Evolutionary conservation across 73 alveolate genomes (phyloP), one percentile per base, ranked within the genome.

Genomic region (Paramecium sonneborni): DNA sequence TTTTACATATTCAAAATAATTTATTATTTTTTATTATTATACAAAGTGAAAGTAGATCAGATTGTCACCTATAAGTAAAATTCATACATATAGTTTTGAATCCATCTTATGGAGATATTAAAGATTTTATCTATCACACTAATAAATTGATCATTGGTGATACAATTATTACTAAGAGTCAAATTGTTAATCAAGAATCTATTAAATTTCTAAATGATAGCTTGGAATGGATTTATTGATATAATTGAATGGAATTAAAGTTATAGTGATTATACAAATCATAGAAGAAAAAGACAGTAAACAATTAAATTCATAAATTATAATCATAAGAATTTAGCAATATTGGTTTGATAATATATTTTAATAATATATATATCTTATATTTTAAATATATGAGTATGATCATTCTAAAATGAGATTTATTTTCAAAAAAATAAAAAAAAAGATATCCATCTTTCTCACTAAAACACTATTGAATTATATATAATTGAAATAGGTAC

Each of bases 331-430:
- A 56, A 86, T 57, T 86, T 57, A 21, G 70, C 23, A 23, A 62
- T 72, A 62, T 56, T 18, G 23, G 44, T 86, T 62, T 86, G 79
- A 21, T 86, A 58, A 93, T 57, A 85, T 28, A 41, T 84, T 92
- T 91, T 92, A 67, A 72, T 91, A 85, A 92, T 62, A 24, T 76
- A 24, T 46, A 26, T 11, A 76, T 34, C 35, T 89, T 74, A 12
- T 88, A 93, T 4, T 88, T 68, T 12, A 93, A 86, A 14, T 86
- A 67, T 15, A 95, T 93, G 38, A 97, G 91, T 72, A 93, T 94
- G 34, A 98, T 95, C 56, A 95, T 96, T 93, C 99, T 94, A 69
- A 95, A 95, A 86, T 97, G 99, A 85, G 92, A 69, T 10, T n/a
- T n/a, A n/a, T 94, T 95, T 15, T 92, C 96, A n/a, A n/a, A n/a